These are phyloP conservation scores for Trypanosoma platydactyli DNA, from an alignment of 208 protist genomes.

Conservation along the genomic window DNA sequence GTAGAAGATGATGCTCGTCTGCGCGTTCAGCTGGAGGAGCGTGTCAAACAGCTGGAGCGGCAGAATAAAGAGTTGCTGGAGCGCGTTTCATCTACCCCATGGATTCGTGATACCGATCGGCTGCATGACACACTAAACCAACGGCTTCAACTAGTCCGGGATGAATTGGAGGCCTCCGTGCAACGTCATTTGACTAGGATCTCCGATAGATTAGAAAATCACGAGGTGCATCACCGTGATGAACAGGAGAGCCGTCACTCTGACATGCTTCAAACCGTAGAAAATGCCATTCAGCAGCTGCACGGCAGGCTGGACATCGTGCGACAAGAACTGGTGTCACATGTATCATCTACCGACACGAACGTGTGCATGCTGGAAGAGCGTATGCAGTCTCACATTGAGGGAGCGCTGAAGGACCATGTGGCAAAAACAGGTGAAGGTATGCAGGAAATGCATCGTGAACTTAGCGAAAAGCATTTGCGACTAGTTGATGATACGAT, in stretches of 20 bases:
- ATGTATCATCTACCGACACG: not conserved
- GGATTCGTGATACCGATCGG: not conserved
- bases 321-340: not conserved
- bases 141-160: not conserved
- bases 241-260: not conserved
- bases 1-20: conserved; percentile 20
- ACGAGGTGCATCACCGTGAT: not conserved
- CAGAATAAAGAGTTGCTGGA: conserved; percentile 23
- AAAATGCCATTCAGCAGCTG: not conserved
- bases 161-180: not conserved
- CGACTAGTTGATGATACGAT: conserved; percentile 25
- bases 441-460: conserved; percentile 4
- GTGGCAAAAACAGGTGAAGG: conserved; percentile 9
- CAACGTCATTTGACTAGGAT: not conserved
- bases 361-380: not conserved
- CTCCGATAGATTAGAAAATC: not conserved
- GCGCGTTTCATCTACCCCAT: not conserved
- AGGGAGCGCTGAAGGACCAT: conserved; percentile 6
- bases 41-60: conserved; percentile 20
- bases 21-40: conserved; percentile 18
- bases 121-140: not conserved
- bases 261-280: conserved; percentile 3
- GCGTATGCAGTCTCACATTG: not conserved
- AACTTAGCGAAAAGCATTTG: conserved; percentile 16
- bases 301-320: conserved; percentile 1